Evolutionary conservation across 2,329 filamentous ascomycete species (phyloP), one percentile per base, ranked within the genome.

Genomic region (Zymoseptoria ardabiliae): DNA sequence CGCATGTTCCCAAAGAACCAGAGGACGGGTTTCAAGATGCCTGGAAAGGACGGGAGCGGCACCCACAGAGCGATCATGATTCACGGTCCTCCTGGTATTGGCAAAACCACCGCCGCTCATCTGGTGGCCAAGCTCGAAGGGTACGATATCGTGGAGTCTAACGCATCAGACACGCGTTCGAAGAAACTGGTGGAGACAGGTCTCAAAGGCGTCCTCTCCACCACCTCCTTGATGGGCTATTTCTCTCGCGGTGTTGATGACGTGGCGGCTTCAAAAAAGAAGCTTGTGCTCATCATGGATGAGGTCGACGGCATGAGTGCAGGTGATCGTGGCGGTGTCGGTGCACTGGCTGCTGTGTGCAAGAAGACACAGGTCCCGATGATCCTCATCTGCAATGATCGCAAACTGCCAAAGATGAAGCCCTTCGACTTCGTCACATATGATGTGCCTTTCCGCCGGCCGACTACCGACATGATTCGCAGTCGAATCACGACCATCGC

Each of bases 281-380:
- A 97, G 68, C 85, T 97, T 35, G 90, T 97, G 5, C 78, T 99
- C 54, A 91, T 99, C 76, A 97, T 99, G 94, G 94, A 99, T 68
- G 94, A 99, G 75, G 94, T 99, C 4, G 94, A 99, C 69, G 94
- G 94, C 56, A 97, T 99, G 94, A 97, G 93, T 62, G 92, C 91
- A 41, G 94, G 94, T 71, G 94, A 99, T 72, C 87, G 94, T 62
- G 94, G 94, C 65, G 94, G 94, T 73, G 94, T 99, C 53, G 94
- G 92, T 55, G 94, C 94, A 28, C 81, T 99, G 58, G 93, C 94
- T 58, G 91, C 94, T 60, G 88, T 96, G 57, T 97, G 93, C 81
- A 96, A 90, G 77, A 97, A 96, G 80, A 94, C 92, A 0, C 86
- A 94, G 67, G 86, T 99, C 22, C 94, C 94, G 0, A 87, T 99